Evolutionary conservation across 164 flowering plant species (phyloP).

Genomic region (Sedum album): DNA sequence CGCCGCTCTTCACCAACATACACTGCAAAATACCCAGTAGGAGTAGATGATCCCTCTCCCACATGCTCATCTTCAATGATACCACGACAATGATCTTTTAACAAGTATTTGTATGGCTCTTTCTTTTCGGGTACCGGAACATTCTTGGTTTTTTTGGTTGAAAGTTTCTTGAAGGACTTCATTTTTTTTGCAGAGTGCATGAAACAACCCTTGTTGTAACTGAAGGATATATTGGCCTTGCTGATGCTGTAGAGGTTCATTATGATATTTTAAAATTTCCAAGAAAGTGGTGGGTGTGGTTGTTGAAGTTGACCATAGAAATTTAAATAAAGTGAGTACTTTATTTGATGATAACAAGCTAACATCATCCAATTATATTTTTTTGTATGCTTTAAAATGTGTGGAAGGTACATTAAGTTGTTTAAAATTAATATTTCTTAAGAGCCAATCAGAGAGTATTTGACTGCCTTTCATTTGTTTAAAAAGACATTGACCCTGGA

Average conservation of each 20-base stretch:
- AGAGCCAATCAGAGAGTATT: not conserved
- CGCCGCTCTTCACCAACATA: conserved; percentile 69
- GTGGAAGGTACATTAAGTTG: not conserved
- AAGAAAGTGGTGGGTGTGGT: conserved; percentile 6
- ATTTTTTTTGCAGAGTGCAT: conserved; percentile 28
- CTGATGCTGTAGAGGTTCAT: not conserved
- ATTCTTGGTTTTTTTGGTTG: conserved; percentile 20
- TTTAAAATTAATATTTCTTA: not conserved
- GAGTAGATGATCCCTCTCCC: conserved; percentile 25
- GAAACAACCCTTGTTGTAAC: not conserved
- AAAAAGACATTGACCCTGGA: not conserved
- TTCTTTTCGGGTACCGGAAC: conserved; percentile 10
- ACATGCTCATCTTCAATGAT: conserved; percentile 11
- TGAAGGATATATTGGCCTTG: not conserved
- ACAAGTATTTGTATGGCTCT: conserved; percentile 22
- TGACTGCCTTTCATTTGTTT: not conserved
- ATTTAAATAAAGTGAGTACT: no score
- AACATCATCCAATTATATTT: not conserved
- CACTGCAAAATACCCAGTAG: conserved; percentile 56
- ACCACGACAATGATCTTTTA: conserved; percentile 9
- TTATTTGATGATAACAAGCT: not conserved
- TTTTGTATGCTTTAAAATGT: not conserved
- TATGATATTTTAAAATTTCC: not conserved
- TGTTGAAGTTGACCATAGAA: not conserved
- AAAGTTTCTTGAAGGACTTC: conserved; percentile 39